Evolutionary conservation across 495 filamentous ascomycete genomes (phyloP).

Genomic region (Friedmanniomyces simplex): DNA sequence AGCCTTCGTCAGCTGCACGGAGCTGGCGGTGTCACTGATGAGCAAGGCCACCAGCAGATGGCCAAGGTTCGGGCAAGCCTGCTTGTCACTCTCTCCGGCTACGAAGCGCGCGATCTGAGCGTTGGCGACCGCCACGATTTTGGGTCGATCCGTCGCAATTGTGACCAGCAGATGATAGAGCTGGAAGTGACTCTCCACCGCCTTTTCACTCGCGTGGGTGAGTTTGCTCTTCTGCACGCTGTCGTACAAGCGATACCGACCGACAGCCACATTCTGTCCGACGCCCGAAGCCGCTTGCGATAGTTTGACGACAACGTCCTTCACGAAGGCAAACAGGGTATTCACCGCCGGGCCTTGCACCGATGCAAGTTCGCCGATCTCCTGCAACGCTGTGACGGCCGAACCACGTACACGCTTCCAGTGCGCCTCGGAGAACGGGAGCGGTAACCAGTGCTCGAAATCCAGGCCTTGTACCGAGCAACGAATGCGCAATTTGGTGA

Average conservation of each 20-base stretch:
- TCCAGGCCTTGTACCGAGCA: conserved; percentile 33
- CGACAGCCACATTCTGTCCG: conserved; percentile 30
- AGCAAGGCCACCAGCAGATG: conserved; percentile 39
- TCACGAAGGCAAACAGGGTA: conserved; percentile 44
- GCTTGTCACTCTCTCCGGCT: conserved; percentile 33
- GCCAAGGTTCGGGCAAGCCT: conserved; percentile 39
- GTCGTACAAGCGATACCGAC: background rate
- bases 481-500: conserved; percentile 24
- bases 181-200: conserved; percentile 44
- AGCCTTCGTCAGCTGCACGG: conserved; percentile 31
- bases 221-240: conserved; percentile 30
- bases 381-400: conserved; percentile 16
- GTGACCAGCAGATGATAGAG: conserved; percentile 44
- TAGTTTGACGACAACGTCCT: conserved; percentile 38
- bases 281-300: background rate
- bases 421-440: conserved; percentile 39
- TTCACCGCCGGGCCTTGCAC: conserved; percentile 19
- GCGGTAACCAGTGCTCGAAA: conserved; percentile 35
- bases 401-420: conserved; percentile 32
- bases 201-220: conserved; percentile 41
- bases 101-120: conserved; percentile 30
- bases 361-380: background rate
- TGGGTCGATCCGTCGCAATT: conserved; percentile 18
- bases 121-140: conserved; percentile 20
- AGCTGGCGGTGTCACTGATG: conserved; percentile 37